These are phyloP conservation scores for Coniochaeta sp. DNA, from an alignment of 2,329 filamentous ascomycete genomes.

Conservation along the genomic window DNA sequence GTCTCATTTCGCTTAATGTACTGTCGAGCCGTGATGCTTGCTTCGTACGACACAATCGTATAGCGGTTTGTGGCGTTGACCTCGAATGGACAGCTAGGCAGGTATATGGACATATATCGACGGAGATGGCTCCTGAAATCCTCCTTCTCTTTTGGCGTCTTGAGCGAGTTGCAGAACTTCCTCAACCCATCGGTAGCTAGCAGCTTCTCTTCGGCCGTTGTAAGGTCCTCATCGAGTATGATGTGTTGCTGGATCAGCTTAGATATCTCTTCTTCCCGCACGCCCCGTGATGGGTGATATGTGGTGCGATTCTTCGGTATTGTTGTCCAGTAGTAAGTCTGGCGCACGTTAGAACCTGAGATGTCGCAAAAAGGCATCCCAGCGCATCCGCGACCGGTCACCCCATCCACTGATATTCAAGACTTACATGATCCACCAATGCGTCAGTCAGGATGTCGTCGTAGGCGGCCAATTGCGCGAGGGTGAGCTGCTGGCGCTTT, in stretches of 20 bases:
- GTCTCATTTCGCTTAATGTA: conserved; percentile 74
- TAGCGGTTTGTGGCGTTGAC: conserved; percentile 89
- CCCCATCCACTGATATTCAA: not conserved
- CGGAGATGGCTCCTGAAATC: conserved; percentile 81
- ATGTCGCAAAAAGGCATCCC: not conserved
- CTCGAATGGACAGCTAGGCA: conserved; percentile 90
- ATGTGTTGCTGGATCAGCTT: conserved; percentile 58
- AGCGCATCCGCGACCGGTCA: not conserved
- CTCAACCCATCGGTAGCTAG: conserved; percentile 65
- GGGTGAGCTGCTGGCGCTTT: conserved; percentile 68
- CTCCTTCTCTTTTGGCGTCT: conserved; percentile 70
- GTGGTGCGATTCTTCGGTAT: conserved; percentile 90
- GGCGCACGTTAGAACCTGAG: conserved; percentile 7
- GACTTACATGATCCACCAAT: conserved; percentile 83
- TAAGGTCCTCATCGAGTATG: conserved; percentile 65
- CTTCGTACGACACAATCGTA: conserved; percentile 84
- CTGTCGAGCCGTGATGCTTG: conserved; percentile 73
- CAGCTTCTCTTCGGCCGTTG: conserved; percentile 63
- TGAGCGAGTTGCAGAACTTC: conserved; percentile 61
- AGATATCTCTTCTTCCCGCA: conserved; percentile 57
- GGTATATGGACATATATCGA: conserved; percentile 87
- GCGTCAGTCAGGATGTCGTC: conserved; percentile 95
- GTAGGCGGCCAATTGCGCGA: conserved; percentile 83
- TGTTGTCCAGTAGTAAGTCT: conserved; percentile 95
- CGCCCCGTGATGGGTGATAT: conserved; percentile 75